Evolutionary conservation across 768 basidiomycete genomes (phyloP), one percentile per base, ranked within the genome.

Genomic region (Stropharia rugosoannulata): DNA sequence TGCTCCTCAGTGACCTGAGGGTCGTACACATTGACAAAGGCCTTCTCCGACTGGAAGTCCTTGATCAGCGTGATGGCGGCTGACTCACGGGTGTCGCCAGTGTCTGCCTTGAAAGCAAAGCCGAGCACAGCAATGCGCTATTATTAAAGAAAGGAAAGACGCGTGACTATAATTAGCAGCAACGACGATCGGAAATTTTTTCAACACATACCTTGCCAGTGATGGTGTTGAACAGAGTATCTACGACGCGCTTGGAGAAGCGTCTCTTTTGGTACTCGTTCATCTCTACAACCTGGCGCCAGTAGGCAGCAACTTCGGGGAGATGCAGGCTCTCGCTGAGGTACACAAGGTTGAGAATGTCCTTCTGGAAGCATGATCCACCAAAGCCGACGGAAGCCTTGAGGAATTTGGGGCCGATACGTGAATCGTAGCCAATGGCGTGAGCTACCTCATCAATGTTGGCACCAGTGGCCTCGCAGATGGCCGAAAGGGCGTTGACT

Each of bases 71-170:
- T 89, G 73, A 98, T 98, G 15, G 97, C 85, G 27, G 97, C 87
- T 2, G 94, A 95, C 77, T 98, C 97, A 71, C 97, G 94, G 38
- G 97, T 99, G 70, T 99, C 97, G 57, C 97, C 97, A 11, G 97
- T 99, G 72, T 98, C 95, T 41, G 97, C 96, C 80, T 98, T 98
- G 87, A 98, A 98, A 3, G 96, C 97, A 72, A 98, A 99, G 10
- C 96, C 96, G 41, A 99, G 86, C 44, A 99, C 91, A 42, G 97
- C 93, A 65, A 99, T 95, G 66, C 86, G 86, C 94, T 82, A 65
- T 29, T 51, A 50, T 22, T 46, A 18, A 40, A 12, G 40, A 13
- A 15, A 13, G 9, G 7, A 12, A 18, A 35, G 15, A 48, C 27
- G 27, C 37, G 19, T 51, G 9, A 16, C 56, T 51, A 47, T 41